Evolutionary conservation across 768 basidiomycete species (phyloP).

Genomic region (Dioszegia aurantiaca): DNA sequence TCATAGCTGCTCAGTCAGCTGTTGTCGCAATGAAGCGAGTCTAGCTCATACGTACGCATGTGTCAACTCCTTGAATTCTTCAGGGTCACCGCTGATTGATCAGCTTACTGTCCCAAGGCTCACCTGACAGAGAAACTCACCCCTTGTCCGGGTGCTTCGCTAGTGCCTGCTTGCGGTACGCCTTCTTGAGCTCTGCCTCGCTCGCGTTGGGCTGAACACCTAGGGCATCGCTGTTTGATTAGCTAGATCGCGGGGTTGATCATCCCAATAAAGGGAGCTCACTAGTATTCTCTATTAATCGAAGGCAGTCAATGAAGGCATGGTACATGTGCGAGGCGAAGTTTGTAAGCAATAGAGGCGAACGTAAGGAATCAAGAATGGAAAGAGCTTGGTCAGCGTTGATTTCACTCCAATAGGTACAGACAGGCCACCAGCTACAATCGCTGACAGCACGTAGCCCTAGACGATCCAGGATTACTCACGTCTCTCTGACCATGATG

Average conservation of each 20-base stretch:
- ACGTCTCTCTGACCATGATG: conserved; percentile 24
- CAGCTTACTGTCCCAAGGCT: neutral
- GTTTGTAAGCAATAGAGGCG: neutral
- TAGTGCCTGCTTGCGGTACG: conserved; percentile 72
- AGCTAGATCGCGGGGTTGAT: neutral
- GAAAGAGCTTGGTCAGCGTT: conserved; percentile 14
- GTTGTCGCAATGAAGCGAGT: conserved; percentile 14
- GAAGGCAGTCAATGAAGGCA: neutral
- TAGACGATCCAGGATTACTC: conserved; percentile 1
- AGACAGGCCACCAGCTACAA: too few species aligned
- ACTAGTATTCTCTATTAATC: conserved; percentile 48
- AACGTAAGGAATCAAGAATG: conserved; percentile 8
- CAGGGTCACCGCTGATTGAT: conserved; percentile 77
- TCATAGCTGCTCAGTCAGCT: conserved; percentile 65
- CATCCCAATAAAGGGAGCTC: conserved; percentile 9
- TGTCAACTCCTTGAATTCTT: conserved; percentile 91
- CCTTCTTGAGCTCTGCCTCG: conserved; percentile 78
- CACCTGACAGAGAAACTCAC: neutral
- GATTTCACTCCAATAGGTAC: too few species aligned
- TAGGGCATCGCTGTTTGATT: conserved; percentile 68
- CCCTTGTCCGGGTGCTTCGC: conserved; percentile 33
- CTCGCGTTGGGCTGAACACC: conserved; percentile 75
- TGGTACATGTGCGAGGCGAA: neutral
- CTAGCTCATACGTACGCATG: conserved; percentile 20
- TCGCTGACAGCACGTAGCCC: too few species aligned